These are phyloP conservation scores for Schizochytrium sp. DNA, from an alignment of 108 stramenopile genomes.

Conservation along the genomic window DNA sequence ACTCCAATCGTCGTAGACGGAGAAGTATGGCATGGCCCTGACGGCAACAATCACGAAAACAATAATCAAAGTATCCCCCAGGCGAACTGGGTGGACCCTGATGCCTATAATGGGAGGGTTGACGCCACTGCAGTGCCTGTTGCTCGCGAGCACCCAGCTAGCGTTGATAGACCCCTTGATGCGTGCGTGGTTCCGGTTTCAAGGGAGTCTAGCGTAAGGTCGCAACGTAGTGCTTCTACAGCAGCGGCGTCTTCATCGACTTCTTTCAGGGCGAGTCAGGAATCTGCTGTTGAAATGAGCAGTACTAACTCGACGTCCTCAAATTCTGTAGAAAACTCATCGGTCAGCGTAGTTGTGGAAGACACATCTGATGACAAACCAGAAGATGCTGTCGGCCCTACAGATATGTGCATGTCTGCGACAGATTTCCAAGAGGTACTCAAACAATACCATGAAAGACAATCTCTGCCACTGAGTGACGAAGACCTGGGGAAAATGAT, in stretches of 20 bases:
- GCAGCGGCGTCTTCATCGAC: background rate
- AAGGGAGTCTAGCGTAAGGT: conserved; percentile 9
- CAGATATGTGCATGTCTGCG: background rate
- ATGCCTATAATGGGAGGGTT: too few species aligned
- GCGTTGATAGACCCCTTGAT: too few species aligned
- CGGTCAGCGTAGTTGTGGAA: background rate
- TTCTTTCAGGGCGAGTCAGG: background rate
- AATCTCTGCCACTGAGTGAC: too few species aligned
- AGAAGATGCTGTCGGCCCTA: background rate
- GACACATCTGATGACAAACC: background rate
- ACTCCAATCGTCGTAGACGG: background rate
- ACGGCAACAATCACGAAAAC: background rate
- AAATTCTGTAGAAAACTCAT: background rate
- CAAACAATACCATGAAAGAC: background rate
- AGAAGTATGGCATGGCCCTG: background rate
- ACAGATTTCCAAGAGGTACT: background rate
- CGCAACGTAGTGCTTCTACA: background rate
- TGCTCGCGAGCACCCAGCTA: too few species aligned
- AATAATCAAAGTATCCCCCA: background rate
- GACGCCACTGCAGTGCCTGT: too few species aligned
- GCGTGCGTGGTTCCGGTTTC: background rate
- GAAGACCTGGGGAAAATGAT: too few species aligned
- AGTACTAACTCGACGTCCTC: background rate
- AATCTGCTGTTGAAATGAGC: background rate
- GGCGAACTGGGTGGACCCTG: background rate